These are phyloP conservation scores for Rhinocladiella similis DNA, from an alignment of 2,329 filamentous ascomycete species.

Conservation along the genomic window DNA sequence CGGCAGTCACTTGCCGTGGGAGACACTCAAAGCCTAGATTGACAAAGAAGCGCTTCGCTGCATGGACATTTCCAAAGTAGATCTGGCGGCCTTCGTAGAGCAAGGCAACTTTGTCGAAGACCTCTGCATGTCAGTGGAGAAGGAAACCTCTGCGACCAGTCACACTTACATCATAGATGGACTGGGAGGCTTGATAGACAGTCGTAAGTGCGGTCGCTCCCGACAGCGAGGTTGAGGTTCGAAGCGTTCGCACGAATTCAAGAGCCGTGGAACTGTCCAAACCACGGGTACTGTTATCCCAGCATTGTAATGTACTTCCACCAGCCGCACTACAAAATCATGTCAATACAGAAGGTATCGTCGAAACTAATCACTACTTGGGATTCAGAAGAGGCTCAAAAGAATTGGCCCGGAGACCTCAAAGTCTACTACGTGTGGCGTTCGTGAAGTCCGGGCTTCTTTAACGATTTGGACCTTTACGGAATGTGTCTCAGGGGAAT, in stretches of 20 bases:
- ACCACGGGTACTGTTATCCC: slow-evolving; percentile 50
- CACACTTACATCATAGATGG: too few species aligned
- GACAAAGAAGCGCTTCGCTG: slow-evolving; percentile 66
- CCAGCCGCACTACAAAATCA: too few species aligned
- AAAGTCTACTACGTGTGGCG: too few species aligned
- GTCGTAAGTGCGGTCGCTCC: slow-evolving; percentile 52
- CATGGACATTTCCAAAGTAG: slow-evolving; percentile 65
- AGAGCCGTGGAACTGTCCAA: slow-evolving; percentile 58
- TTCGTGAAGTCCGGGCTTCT: too few species aligned
- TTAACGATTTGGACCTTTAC: too few species aligned
- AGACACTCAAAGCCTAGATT: slow-evolving; percentile 69
- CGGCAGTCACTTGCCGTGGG: slow-evolving; percentile 64
- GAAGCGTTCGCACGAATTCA: slow-evolving; percentile 56
- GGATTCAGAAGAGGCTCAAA: too few species aligned
- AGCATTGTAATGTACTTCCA: slow-evolving; percentile 22
- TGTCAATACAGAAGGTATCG: too few species aligned
- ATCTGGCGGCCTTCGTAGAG: slow-evolving; percentile 76
- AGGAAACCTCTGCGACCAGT: too few species aligned
- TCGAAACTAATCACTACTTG: too few species aligned
- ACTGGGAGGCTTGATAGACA: slow-evolving; percentile 57
- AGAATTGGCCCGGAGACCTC: too few species aligned
- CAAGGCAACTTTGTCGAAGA: slow-evolving; percentile 74
- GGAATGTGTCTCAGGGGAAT: too few species aligned
- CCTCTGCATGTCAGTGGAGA: too few species aligned
- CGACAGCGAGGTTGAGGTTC: slow-evolving; percentile 49